Conservation (phyloP, 192 early-diverging fungal species). For the Backusella morwellensis region DNA sequence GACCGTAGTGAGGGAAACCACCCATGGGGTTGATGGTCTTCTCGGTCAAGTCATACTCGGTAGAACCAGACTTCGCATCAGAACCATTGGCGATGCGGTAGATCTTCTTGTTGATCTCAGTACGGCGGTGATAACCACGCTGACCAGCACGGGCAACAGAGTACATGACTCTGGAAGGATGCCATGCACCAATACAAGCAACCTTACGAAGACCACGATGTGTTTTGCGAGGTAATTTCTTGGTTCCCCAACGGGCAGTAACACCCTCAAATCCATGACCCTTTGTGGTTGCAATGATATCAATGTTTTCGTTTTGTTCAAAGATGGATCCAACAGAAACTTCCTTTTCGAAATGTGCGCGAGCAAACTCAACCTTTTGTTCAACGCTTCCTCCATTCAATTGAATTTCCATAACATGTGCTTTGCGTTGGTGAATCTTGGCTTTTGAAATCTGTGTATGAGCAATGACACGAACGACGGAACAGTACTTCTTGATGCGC, state of each 20-base stretch:
- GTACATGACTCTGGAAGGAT: constrained; percentile 97
- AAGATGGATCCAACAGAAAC: constrained; percentile 88
- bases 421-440: constrained; percentile 97
- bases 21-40: constrained; percentile 98
- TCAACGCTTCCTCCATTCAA: constrained; percentile 96
- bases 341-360: constrained; percentile 96
- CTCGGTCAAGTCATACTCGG: constrained; percentile 94
- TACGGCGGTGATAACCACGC: constrained; percentile 99
- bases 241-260: constrained; percentile 99
- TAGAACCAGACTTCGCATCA: constrained; percentile 81
- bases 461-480: constrained; percentile 94
- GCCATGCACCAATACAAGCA: constrained; percentile 99
- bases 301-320: constrained; percentile 99
- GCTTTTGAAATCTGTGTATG: constrained; percentile 98
- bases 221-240: constrained; percentile 99
- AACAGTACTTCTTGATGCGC: constrained; percentile 99
- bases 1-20: constrained; percentile 99
- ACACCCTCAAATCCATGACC: constrained; percentile 99
- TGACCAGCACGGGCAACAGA: constrained; percentile 99
- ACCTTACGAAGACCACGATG: constrained; percentile 99
- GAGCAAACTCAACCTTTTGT: constrained; percentile 98
- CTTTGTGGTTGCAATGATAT: constrained; percentile 98
- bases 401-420: constrained; percentile 99
- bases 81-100: constrained; percentile 94
- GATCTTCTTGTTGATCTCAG: constrained; percentile 99